phyloP scores from a whole-genome alignment of 2,329 filamentous ascomycete genomes.

The Eutypella sp. region DNA sequence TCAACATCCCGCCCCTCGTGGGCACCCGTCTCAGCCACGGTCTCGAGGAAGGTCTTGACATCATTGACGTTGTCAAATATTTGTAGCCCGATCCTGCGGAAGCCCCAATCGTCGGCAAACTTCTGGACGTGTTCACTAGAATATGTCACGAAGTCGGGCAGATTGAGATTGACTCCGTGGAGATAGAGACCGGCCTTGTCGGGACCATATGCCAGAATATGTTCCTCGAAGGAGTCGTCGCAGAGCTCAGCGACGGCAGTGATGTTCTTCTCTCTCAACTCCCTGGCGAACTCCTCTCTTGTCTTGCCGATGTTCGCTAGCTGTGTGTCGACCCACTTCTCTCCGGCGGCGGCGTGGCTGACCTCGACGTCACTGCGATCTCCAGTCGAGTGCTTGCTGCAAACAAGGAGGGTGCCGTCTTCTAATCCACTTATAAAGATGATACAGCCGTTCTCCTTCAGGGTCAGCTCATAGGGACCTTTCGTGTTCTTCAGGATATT shows the following conservation, averaged over 20 bases:
- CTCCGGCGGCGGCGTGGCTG: conserved; percentile 82
- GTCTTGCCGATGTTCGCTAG: conserved; percentile 73
- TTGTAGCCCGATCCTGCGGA: conserved; percentile 80
- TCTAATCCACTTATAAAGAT: conserved; percentile 93
- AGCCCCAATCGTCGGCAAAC: conserved; percentile 91
- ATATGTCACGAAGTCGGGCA: conserved; percentile 88
- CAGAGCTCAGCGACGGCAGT: conserved; percentile 95
- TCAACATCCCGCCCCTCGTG: conserved; percentile 92
- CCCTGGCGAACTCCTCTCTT: conserved; percentile 69
- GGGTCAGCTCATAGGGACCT: conserved; percentile 88
- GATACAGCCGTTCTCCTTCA: conserved; percentile 99
- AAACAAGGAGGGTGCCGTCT: conserved; percentile 86
- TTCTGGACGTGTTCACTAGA: conserved; percentile 75
- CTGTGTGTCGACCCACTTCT: conserved; percentile 76
- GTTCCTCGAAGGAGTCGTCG: conserved; percentile 94
- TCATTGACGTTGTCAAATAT: conserved; percentile 68
- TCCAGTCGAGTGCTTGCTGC: conserved; percentile 97
- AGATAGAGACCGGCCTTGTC: conserved; percentile 87
- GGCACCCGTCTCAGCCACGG: conserved; percentile 79
- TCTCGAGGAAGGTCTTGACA: conserved; percentile 77
- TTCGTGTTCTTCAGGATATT: conserved; percentile 71
- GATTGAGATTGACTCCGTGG: conserved; percentile 91
- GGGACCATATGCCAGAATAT: conserved; percentile 82
- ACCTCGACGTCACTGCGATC: conserved; percentile 62
- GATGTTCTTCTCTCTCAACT: conserved; percentile 74